Percentiles rank a stretch among this genome's conserved stretches.
Evolutionary conservation across 1,139 yeast genomes (phyloP).

Genomic region (Sugiyamaella xylanicola): DNA sequence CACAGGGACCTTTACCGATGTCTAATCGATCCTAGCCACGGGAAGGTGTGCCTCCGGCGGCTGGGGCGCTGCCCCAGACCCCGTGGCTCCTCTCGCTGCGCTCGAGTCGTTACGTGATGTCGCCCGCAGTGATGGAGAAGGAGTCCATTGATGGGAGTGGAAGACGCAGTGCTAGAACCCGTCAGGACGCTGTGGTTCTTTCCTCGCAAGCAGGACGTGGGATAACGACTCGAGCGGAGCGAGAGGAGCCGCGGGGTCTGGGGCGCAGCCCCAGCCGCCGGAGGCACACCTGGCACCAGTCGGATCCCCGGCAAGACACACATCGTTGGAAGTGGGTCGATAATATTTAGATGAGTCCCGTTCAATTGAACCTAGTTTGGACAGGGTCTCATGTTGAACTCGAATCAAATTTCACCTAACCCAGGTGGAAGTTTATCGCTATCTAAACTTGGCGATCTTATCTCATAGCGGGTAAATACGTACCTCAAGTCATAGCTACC

Average conservation of each 20-base stretch:
- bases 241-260: not conserved
- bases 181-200: too few relatives aligned
- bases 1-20: not conserved
- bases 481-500: not conserved
- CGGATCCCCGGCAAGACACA: too few relatives aligned
- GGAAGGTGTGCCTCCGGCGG: not conserved
- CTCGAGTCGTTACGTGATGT: not conserved
- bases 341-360: too few relatives aligned
- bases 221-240: not conserved
- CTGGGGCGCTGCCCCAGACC: not conserved
- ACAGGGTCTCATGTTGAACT: not conserved
- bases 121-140: too few relatives aligned
- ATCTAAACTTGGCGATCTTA: not conserved
- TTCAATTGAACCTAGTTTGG: too few relatives aligned
- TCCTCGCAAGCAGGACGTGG: too few relatives aligned
- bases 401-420: not conserved
- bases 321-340: too few relatives aligned
- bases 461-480: not conserved
- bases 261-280: not conserved
- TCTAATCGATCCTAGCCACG: not conserved
- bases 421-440: not conserved
- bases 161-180: too few relatives aligned
- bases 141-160: too few relatives aligned
- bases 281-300: not conserved
- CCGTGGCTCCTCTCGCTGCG: not conserved